phyloP scores from a whole-genome alignment of 495 filamentous ascomycete species.

The Aspergillus ellipticus region DNA sequence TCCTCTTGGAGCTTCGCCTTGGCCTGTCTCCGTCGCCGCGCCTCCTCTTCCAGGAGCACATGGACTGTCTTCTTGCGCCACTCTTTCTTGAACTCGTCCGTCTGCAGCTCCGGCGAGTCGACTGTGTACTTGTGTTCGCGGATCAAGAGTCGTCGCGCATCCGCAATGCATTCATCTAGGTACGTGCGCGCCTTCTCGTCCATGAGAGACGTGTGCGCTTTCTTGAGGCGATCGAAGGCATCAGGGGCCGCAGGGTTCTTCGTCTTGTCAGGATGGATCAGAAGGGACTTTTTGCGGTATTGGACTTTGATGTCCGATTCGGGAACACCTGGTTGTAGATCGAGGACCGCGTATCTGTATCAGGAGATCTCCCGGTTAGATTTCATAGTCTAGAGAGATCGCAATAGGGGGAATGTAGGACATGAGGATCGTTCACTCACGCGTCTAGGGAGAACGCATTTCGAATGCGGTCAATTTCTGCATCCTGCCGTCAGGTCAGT shows the following conservation, averaged over 20 bases:
- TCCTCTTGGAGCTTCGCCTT: slow-evolving; percentile 97
- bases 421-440: slow-evolving; percentile 43
- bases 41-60: slow-evolving; percentile 91
- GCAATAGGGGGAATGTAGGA: neutral
- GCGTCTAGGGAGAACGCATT: slow-evolving; percentile 87
- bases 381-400: neutral
- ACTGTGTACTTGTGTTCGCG: slow-evolving; percentile 89
- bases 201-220: slow-evolving; percentile 84
- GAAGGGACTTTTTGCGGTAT: slow-evolving; percentile 93
- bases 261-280: slow-evolving; percentile 99
- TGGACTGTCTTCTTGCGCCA: slow-evolving; percentile 91
- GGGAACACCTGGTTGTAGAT: slow-evolving; percentile 90
- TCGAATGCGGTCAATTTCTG: slow-evolving; percentile 92
- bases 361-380: neutral
- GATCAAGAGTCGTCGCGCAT: slow-evolving; percentile 90
- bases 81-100: slow-evolving; percentile 69
- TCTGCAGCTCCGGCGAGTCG: slow-evolving; percentile 80
- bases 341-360: slow-evolving; percentile 82
- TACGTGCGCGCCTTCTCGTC: slow-evolving; percentile 85
- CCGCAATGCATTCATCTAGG: slow-evolving; percentile 92
- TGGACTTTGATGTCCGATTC: slow-evolving; percentile 92
- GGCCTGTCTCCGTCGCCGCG: slow-evolving; percentile 74
- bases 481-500: slow-evolving; percentile 57
- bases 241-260: slow-evolving; percentile 86
- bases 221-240: slow-evolving; percentile 95